A percentile compares a stretch with the other conserved stretches of the same genome.
Evolutionary conservation across 192 early-diverging fungal species (phyloP).

Genomic region (Gaertneriomyces sp.): DNA sequence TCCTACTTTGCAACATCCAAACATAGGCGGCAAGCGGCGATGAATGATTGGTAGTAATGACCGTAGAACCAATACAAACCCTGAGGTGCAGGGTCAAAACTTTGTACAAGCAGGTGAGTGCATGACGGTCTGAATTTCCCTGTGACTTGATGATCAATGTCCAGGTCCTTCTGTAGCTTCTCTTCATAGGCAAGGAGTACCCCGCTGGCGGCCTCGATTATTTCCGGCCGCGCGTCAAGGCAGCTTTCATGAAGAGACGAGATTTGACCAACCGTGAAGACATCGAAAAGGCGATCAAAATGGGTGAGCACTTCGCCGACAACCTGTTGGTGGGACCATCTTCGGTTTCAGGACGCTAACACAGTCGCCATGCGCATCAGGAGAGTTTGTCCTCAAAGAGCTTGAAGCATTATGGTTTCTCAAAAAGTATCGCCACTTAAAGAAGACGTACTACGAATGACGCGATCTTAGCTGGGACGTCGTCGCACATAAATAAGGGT

Average conservation of each 20-base stretch:
- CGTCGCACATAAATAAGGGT: neutral
- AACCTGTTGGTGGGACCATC: neutral
- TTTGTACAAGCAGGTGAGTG: too few relatives aligned
- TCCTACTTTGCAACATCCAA: too few relatives aligned
- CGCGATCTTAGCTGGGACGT: neutral
- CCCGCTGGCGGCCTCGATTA: constrained; percentile 24
- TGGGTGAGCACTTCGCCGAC: constrained; percentile 4
- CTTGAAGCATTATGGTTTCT: constrained; percentile 40
- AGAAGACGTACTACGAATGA: constrained; percentile 18
- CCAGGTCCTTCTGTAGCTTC: constrained; percentile 7
- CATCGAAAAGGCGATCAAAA: constrained; percentile 29
- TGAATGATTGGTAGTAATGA: too few relatives aligned
- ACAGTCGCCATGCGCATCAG: constrained; percentile 13
- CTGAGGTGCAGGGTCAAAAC: too few relatives aligned
- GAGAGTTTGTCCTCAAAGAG: constrained; percentile 38
- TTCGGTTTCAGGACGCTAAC: neutral
- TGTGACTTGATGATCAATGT: too few relatives aligned
- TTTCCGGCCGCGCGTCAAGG: constrained; percentile 19
- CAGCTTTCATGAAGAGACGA: constrained; percentile 33
- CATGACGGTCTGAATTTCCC: neutral
- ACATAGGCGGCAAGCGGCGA: too few relatives aligned
- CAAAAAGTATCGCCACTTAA: constrained; percentile 31
- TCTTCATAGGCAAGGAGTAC: constrained; percentile 33
- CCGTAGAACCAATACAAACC: too few relatives aligned
- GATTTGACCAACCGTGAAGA: constrained; percentile 23